phyloP scores from a whole-genome alignment of 495 filamentous ascomycete genomes.

The Glonium stellatum region DNA sequence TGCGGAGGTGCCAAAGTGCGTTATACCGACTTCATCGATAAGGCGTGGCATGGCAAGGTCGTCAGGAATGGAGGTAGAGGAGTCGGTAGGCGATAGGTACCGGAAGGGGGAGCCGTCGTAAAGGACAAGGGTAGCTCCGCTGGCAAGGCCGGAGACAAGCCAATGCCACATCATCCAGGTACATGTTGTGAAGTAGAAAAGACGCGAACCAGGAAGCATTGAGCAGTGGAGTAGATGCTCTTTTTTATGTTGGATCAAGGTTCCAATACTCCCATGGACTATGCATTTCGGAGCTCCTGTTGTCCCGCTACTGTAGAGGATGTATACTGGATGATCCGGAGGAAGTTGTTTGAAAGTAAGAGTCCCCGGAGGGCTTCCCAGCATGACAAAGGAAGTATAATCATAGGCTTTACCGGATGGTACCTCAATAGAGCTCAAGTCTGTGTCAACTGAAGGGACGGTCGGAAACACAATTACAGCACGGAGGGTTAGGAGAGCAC shows the following conservation, averaged over 20 bases:
- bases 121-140: constrained; percentile 70
- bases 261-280: constrained; percentile 80
- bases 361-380: constrained; percentile 25
- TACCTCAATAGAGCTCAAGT: constrained; percentile 44
- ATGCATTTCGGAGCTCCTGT: constrained; percentile 91
- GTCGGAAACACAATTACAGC: constrained; percentile 65
- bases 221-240: constrained; percentile 81
- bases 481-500: constrained; percentile 54
- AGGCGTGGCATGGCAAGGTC: constrained; percentile 64
- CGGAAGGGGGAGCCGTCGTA: constrained; percentile 85
- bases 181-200: constrained; percentile 83
- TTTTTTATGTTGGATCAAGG: constrained; percentile 89
- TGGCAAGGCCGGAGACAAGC: constrained; percentile 75
- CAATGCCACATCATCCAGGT: constrained; percentile 99
- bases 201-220: constrained; percentile 55
- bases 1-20: constrained; percentile 87
- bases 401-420: constrained; percentile 43
- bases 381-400: constrained; percentile 44
- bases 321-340: constrained; percentile 81
- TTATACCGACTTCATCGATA: constrained; percentile 65
- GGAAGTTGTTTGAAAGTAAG: constrained; percentile 66
- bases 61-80: constrained; percentile 40
- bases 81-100: constrained; percentile 25
- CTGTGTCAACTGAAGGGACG: constrained; percentile 43
- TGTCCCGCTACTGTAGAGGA: constrained; percentile 81